These are phyloP conservation scores for Drosera capensis DNA, from an alignment of 148 eudicot species.

Conservation along the genomic window DNA sequence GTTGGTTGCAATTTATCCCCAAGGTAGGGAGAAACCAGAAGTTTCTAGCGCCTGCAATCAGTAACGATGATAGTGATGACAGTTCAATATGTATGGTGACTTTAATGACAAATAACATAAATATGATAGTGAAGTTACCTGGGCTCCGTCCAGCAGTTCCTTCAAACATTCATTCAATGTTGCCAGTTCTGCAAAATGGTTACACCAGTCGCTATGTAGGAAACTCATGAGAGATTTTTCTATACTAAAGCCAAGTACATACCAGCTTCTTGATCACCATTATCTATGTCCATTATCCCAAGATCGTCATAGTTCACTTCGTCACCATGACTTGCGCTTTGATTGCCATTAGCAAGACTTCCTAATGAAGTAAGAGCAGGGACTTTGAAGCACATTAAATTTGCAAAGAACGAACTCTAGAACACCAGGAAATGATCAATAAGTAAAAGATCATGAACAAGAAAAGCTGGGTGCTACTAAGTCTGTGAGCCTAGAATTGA, in stretches of 20 bases:
- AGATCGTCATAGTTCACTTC: constrained; percentile 62
- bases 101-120: too few relatives aligned
- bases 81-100: too few relatives aligned
- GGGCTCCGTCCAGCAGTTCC: constrained; percentile 38
- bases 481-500: too few relatives aligned
- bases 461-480: too few relatives aligned
- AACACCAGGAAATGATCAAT: constrained; percentile 10
- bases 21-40: too few relatives aligned
- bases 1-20: too few relatives aligned
- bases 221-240: too few relatives aligned
- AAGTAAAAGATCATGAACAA: constrained; percentile 5
- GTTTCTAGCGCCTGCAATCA: too few relatives aligned
- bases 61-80: too few relatives aligned
- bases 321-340: constrained; percentile 29
- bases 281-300: constrained; percentile 85
- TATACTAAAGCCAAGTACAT: constrained; percentile 4
- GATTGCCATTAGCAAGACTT: constrained; percentile 33
- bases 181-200: constrained; percentile 25
- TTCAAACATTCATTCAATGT: constrained; percentile 28
- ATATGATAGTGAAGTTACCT: too few relatives aligned
- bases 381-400: constrained; percentile 97
- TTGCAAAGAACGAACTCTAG: constrained; percentile 94
- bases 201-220: too few relatives aligned
- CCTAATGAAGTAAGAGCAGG: constrained; percentile 77
- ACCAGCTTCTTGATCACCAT: constrained; percentile 52